Percentiles rank a stretch among this genome's conserved stretches.
Evolutionary conservation across 495 filamentous ascomycete species (phyloP).

Genomic region (Daldinia bambusicola): DNA sequence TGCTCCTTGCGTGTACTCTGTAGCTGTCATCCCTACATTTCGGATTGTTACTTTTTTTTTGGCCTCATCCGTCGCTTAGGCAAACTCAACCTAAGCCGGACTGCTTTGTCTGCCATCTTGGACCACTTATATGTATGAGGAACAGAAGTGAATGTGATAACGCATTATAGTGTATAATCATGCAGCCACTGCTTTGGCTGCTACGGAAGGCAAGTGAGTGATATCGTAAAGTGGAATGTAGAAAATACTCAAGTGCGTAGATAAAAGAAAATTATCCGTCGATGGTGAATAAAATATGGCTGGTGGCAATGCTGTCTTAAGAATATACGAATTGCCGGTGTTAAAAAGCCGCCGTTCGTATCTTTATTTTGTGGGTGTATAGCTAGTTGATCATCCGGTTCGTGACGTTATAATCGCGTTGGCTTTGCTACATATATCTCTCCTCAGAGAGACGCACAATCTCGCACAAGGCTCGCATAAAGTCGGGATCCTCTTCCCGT

Average conservation of each 20-base stretch:
- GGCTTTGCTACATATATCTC: conserved; percentile 29
- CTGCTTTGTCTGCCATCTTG: background rate
- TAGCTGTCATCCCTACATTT: conserved; percentile 23
- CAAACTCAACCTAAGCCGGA: background rate
- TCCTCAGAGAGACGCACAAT: conserved; percentile 55
- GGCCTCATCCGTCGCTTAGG: background rate
- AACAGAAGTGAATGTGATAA: conserved; percentile 12
- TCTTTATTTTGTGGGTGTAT: background rate
- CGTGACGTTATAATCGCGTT: background rate
- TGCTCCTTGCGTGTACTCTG: conserved; percentile 21
- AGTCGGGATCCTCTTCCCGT: conserved; percentile 48
- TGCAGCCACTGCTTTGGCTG: too few species aligned
- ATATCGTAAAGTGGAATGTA: conserved; percentile 1
- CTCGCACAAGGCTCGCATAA: conserved; percentile 57
- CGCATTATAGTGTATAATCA: conserved; percentile 25
- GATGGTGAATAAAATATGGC: background rate
- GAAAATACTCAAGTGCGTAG: background rate
- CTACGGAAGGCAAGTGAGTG: too few species aligned
- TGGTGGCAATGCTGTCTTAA: background rate
- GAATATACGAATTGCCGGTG: background rate
- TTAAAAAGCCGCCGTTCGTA: background rate
- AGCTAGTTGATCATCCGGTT: background rate
- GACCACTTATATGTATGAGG: background rate
- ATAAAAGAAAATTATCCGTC: background rate
- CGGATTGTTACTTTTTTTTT: conserved; percentile 13